Conservation (phyloP, 331 rosid species). For the Acacia concinna region DNA sequence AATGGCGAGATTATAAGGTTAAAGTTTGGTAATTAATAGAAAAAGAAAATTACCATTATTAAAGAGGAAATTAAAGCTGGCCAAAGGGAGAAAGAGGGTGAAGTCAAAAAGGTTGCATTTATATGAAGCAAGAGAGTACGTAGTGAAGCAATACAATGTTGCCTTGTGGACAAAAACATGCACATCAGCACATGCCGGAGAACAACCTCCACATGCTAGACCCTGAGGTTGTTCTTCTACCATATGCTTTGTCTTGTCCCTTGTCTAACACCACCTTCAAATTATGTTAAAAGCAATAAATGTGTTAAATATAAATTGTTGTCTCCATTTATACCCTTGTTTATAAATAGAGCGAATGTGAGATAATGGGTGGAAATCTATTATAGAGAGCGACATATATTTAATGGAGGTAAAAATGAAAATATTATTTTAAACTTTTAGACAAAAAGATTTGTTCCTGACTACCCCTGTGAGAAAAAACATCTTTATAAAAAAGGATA, state of each 20-base stretch:
- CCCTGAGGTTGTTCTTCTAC: neutral
- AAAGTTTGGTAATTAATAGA: neutral
- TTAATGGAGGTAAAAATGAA: too few relatives aligned
- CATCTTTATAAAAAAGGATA: too few relatives aligned
- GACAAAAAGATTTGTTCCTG: too few relatives aligned
- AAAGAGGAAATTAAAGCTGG: neutral
- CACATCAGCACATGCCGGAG: constrained; percentile 7
- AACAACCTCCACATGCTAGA: constrained; percentile 15
- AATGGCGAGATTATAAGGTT: neutral
- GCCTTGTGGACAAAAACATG: neutral
- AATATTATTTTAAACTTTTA: too few relatives aligned
- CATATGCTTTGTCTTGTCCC: neutral
- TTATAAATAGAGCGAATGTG: too few relatives aligned
- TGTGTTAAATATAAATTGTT: too few relatives aligned
- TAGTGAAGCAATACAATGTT: neutral
- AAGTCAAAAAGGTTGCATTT: constrained; percentile 31
- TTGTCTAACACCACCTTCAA: neutral
- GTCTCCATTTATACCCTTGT: too few relatives aligned
- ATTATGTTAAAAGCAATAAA: too few relatives aligned
- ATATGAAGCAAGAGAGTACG: neutral
- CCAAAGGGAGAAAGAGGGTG: neutral
- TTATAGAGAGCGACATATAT: too few relatives aligned
- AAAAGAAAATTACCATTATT: neutral
- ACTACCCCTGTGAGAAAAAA: too few relatives aligned
- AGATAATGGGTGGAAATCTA: too few relatives aligned